Evolutionary conservation across 2,329 filamentous ascomycete genomes (phyloP), one percentile per base, ranked within the genome.

Genomic region (Triangularia verruculosa): DNA sequence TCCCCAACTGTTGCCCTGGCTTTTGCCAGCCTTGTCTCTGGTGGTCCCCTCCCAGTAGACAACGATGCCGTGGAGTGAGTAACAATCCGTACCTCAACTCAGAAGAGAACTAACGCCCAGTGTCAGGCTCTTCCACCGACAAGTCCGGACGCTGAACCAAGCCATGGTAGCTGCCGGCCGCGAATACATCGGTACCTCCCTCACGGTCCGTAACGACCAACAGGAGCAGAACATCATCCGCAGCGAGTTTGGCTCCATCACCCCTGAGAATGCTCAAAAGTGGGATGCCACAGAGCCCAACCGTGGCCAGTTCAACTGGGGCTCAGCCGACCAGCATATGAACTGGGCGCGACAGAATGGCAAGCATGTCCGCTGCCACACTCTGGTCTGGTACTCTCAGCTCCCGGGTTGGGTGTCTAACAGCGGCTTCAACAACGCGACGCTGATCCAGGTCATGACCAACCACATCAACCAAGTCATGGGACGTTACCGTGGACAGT

Each of bases 341-440:
- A 65, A 72, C 22, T 70, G 76, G 56, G 77, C 77, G 6, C 71
- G 69, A 51, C 68, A 70, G 32, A 73, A 74, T 63, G 66, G 72
- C n/a, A 74, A 79, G 62, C 61, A 80, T 47, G 74, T 86, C n/a
- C 78, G 85, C 62, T 87, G 86, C 72, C 86, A 88, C 71, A 84
- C 78, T 56, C 75, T 74, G 12, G 73, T 73, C 3, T 78, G 76
- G 76, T 76, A 81, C 71, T 75, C 75, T 15, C 80, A 84, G 65
- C 74, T 83, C 2, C 82, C 84, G 0, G 72, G 73, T 30, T 87
- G 83, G 39, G 70, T 72, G 47, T 47, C 59, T 7, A 65, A 66
- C 4, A 68, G 64, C 52, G 78, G 77, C 32, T 87, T 81, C 80
- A 85, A 81, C 5, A 82, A 81, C 63, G 75, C 71, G 0, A 83